Evolutionary conservation across 1,284 basidiomycete species (phyloP).

Genomic region (Cryptococcus sp.): DNA sequence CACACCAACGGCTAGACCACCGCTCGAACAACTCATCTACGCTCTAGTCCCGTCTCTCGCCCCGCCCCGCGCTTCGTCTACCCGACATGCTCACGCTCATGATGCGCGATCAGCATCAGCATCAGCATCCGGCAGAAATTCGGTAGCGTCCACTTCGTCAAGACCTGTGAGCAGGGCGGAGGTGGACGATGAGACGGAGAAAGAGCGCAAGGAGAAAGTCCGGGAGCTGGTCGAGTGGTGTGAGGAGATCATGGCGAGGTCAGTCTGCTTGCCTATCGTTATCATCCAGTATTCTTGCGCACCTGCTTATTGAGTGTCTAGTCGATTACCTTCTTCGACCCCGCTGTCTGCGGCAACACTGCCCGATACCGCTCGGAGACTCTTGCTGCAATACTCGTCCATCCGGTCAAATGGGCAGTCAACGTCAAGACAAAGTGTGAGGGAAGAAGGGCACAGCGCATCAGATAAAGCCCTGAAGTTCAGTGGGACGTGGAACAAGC

Average conservation of each 20-base stretch:
- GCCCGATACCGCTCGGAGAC: constrained; percentile 26
- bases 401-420: constrained; percentile 8
- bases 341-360: constrained; percentile 22
- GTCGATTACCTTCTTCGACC: constrained; percentile 26
- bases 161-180: constrained; percentile 18
- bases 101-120: constrained; percentile 12
- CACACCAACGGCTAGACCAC: constrained; percentile 19
- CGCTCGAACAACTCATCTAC: constrained; percentile 43
- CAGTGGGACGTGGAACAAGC: constrained; percentile 36
- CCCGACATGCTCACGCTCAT: too few relatives aligned
- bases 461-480: constrained; percentile 39
- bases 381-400: constrained; percentile 13
- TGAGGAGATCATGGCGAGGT: constrained; percentile 46
- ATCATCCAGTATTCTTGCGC: not conserved
- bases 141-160: constrained; percentile 8
- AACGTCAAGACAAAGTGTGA: constrained; percentile 16
- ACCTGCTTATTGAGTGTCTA: constrained; percentile 4
- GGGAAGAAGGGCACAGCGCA: constrained; percentile 17
- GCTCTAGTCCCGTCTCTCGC: constrained; percentile 39
- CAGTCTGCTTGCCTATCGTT: constrained; percentile 1
- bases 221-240: constrained; percentile 44
- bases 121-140: constrained; percentile 11
- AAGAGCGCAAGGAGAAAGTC: constrained; percentile 36
- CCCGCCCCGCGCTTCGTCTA: constrained; percentile 13
- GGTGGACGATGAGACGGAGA: constrained; percentile 26